Conservation (phyloP, 208 protist species). For the Porcisia hertigi region DNA sequence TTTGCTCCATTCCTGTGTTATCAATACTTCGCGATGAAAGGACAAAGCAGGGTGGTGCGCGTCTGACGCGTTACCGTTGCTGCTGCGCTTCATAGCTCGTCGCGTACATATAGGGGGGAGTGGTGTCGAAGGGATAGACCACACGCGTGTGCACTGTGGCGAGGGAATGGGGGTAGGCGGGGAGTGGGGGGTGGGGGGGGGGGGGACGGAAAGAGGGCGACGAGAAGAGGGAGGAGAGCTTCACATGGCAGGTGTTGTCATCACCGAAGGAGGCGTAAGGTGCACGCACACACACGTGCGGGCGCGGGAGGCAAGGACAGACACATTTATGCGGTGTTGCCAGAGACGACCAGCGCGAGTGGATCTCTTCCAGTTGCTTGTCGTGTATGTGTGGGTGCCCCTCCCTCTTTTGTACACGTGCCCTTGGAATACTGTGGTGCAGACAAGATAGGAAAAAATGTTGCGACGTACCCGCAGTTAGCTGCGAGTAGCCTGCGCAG, state of each 20-base stretch:
- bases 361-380: background rate
- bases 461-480: constrained; percentile 17
- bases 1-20: constrained; percentile 58
- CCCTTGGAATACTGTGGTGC: background rate
- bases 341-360: background rate
- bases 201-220: background rate
- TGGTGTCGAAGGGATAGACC: background rate
- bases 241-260: background rate
- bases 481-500: constrained; percentile 75
- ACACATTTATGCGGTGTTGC: background rate
- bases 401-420: background rate
- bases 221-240: background rate
- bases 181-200: background rate
- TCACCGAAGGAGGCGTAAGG: background rate
- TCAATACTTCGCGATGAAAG: constrained; percentile 87
- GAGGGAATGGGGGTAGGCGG: too few species aligned
- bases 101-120: background rate
- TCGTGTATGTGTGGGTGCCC: background rate
- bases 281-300: background rate
- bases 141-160: background rate
- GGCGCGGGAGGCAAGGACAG: background rate
- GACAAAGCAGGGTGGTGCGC: constrained; percentile 53
- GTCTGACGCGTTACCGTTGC: constrained; percentile 36
- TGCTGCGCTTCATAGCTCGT: constrained; percentile 56
- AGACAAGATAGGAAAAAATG: background rate